Base-by-base conservation (phyloP, 78 protist genomes). In the Dictyostelium brefeldianum region DNA sequence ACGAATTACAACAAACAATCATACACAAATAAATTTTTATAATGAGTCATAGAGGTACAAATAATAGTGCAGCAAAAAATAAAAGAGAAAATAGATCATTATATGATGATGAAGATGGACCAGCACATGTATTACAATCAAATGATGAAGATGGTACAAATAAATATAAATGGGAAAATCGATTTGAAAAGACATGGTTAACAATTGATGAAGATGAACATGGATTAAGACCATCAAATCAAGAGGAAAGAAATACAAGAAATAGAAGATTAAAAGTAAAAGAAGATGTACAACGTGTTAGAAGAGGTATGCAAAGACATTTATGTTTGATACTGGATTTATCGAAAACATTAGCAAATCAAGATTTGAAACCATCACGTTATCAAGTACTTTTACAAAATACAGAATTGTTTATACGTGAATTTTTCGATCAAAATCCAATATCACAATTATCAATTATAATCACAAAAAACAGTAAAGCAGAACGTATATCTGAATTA, bases 381-480 rank as follows among this genome's bases (percentile, higher is more conserved):
- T 64, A 81, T 48, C 93, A 77, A 51, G 43, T 41, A 0, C 46
- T 75, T 5, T 2, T 84, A 29, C 56, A n/a, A 84, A 29, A 54
- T 15, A 12, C 70, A 22, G 91, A 81, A 57, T 3, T 46, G 22
- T 97, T 97, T 53, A 71, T 97, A 17, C 48, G 50, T 27, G 97
- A 97, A 31, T 97, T 74, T 71, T 97, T 97, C 36, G 97, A 97
- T 46, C 98, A 96, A 77, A 97, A 97, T 69, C 98, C 98, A 0
- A 80, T 97, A 5, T 91, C 97, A 31, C 98, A 96, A 31, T 0
- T 97, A 14, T 96, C 96, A 65, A 29, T 97, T 62, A 87, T 96
- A 0, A 91, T 83, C 75, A 91, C 98, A 4, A 62, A 83, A 51
- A 81, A 83, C 29, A 74, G 83, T 25, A 47, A 53, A 25, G 97